Percentiles rank a stretch among this genome's conserved stretches.
Conservation (phyloP, 2,329 filamentous ascomycete genomes). For the Penicillium sp. region DNA sequence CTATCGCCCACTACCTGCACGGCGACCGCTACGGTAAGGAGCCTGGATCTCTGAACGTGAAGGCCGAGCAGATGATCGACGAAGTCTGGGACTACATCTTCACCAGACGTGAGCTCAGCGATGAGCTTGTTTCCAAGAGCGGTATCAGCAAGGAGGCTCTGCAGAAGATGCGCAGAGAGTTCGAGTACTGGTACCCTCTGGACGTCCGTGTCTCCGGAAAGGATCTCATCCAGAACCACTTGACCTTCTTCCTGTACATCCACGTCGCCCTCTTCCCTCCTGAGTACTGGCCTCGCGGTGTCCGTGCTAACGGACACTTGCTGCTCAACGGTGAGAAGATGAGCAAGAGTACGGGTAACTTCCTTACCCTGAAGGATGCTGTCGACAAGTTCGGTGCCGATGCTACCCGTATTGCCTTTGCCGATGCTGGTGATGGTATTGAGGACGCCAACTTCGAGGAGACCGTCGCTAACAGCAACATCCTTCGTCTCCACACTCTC, state of each 20-base stretch:
- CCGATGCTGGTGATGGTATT: constrained; percentile 87
- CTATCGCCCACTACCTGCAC: constrained; percentile 58
- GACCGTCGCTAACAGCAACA: constrained; percentile 81
- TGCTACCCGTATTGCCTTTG: constrained; percentile 79
- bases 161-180: constrained; percentile 75
- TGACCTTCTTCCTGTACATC: constrained; percentile 92
- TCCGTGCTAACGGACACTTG: constrained; percentile 86
- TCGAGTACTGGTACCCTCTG: constrained; percentile 94
- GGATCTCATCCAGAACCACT: constrained; percentile 83
- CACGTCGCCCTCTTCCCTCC: constrained; percentile 80
- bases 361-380: constrained; percentile 78
- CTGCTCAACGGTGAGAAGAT: constrained; percentile 97
- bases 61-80: constrained; percentile 79
- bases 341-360: constrained; percentile 95
- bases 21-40: constrained; percentile 75
- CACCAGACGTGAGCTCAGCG: constrained; percentile 60
- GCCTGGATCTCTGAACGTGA: constrained; percentile 59
- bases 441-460: constrained; percentile 97
- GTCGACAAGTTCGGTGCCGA: constrained; percentile 91
- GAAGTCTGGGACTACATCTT: constrained; percentile 97
- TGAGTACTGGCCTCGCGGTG: constrained; percentile 77
- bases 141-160: constrained; percentile 67
- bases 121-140: constrained; percentile 56
- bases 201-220: constrained; percentile 84
- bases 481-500: constrained; percentile 71